Conservation (phyloP, 164 flowering plant species). For the Dillenia suffruticosa region DNA sequence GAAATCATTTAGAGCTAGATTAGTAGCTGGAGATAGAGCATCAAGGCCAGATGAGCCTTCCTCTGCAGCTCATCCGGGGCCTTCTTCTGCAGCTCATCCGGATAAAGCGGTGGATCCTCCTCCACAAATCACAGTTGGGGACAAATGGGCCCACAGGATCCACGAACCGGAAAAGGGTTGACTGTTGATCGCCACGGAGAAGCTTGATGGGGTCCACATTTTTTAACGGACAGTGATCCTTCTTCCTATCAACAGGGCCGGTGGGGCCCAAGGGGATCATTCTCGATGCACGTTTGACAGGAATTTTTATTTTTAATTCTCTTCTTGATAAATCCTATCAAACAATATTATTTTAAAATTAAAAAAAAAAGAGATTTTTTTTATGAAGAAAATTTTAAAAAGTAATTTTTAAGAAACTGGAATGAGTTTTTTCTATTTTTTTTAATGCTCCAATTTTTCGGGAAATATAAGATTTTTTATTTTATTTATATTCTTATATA, state of each 20-base stretch:
- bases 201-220: slow-evolving; percentile 93
- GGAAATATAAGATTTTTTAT: no score
- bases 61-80: slow-evolving; percentile 27
- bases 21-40: slow-evolving; percentile 49
- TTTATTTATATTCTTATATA: no score
- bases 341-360: no score
- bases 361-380: no score
- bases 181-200: slow-evolving; percentile 79
- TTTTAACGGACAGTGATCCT: slow-evolving; percentile 83
- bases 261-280: slow-evolving; percentile 84
- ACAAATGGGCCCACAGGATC: slow-evolving; percentile 75
- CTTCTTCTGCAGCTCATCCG: slow-evolving; percentile 23
- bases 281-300: slow-evolving; percentile 90
- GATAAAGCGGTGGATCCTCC: slow-evolving; percentile 27
- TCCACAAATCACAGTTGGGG: slow-evolving; percentile 22
- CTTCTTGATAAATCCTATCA: no score
- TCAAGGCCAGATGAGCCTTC: slow-evolving; percentile 22
- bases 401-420: no score
- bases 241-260: slow-evolving; percentile 58
- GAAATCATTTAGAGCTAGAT: slow-evolving; percentile 79
- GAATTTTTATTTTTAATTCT: no score
- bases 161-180: slow-evolving; percentile 88
- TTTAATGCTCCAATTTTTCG: no score
- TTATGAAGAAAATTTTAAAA: no score
- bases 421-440: no score